These are phyloP conservation scores for Diaporthe batatas DNA, from an alignment of 2,329 filamentous ascomycete species.

Conservation along the genomic window DNA sequence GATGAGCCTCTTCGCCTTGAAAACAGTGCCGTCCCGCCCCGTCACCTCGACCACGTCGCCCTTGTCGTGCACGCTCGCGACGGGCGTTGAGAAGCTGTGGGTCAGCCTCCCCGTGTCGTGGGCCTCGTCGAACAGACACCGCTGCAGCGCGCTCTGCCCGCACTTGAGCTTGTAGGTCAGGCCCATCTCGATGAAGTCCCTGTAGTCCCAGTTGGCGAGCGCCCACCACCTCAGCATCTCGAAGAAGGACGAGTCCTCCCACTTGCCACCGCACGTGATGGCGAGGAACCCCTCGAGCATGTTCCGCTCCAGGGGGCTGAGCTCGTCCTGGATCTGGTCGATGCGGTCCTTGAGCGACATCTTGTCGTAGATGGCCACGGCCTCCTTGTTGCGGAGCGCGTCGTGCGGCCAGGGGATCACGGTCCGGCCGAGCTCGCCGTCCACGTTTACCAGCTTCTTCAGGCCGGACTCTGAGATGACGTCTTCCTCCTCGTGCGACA, in stretches of 20 bases:
- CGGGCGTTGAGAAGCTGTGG: slow-evolving; percentile 57
- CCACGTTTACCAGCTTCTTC: slow-evolving; percentile 61
- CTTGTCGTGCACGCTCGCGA: slow-evolving; percentile 50
- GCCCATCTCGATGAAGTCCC: slow-evolving; percentile 55
- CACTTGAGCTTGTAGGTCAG: slow-evolving; percentile 58
- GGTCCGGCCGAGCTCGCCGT: slow-evolving; percentile 54
- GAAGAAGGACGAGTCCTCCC: slow-evolving; percentile 59
- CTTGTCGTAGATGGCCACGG: slow-evolving; percentile 52
- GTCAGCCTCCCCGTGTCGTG: slow-evolving; percentile 53
- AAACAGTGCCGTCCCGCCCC: slow-evolving; percentile 50
- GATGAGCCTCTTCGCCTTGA: slow-evolving; percentile 52
- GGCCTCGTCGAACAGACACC: slow-evolving; percentile 60
- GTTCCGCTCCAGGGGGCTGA: slow-evolving; percentile 57
- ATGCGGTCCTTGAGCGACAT: slow-evolving; percentile 59
- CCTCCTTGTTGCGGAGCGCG: slow-evolving; percentile 50
- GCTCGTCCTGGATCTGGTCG: slow-evolving; percentile 53
- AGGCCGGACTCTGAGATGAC: slow-evolving; percentile 51
- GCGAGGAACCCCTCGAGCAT: slow-evolving; percentile 57
- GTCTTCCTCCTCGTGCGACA: slow-evolving; percentile 60
- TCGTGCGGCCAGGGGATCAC: slow-evolving; percentile 58
- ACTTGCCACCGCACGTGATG: slow-evolving; percentile 56
- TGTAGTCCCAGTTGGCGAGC: slow-evolving; percentile 56
- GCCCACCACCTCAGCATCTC: slow-evolving; percentile 65
- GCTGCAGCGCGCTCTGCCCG: slow-evolving; percentile 61
- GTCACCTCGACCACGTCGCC: slow-evolving; percentile 51